Evolutionary conservation across 139 green algal species (phyloP), one percentile per base, ranked within the genome.

Genomic region (Chlorella sp.): DNA sequence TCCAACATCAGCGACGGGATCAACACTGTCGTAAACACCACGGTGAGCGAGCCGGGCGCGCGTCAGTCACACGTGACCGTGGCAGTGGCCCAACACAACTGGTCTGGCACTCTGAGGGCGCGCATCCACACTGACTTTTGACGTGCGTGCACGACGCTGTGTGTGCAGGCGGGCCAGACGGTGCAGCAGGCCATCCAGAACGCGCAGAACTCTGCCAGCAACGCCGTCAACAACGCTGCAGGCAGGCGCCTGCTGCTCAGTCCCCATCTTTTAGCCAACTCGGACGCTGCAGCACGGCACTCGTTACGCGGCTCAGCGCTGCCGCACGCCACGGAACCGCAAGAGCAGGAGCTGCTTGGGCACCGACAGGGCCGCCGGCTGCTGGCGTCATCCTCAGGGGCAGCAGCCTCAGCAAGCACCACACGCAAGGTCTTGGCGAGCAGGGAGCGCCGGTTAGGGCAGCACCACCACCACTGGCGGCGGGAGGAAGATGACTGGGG

Each of bases 1-100:
- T 73, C 80, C 34, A 78, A 79, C 32, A 68, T 83, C 10, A 23
- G 31, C 35, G 51, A 49, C 5, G 63, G 27, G 2, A 35, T 69
- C 31, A 50, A 50, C 63, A 50, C 63, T 2, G 3, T 69, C 6
- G 31, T 30, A 31, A 35, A 67, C 5, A 36, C 31, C 31, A 69
- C 14, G n/a, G 61, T 34, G 61, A 5, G 61, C 34, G 27, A 2
- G 61, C 10, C 42, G 10, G 42, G 42, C 17, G 42, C 17, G 10
- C 42, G 17, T 24, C 42, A 55, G 42, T 55, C 10, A 55, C 10
- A 55, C 42, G 10, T 55, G 42, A 55, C 42, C 10, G 42, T 55
- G 17, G 10, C 42, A 55, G 42, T 55, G 17, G 10, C 42, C 42
- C 42, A 55, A 55, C 42, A 55, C 42, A 55, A 24, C 42, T 17